A percentile compares a stretch with the other conserved stretches of the same genome.
Evolutionary conservation across 805 yeast genomes (phyloP).

Genomic region (Saccharomycopsis sp.): DNA sequence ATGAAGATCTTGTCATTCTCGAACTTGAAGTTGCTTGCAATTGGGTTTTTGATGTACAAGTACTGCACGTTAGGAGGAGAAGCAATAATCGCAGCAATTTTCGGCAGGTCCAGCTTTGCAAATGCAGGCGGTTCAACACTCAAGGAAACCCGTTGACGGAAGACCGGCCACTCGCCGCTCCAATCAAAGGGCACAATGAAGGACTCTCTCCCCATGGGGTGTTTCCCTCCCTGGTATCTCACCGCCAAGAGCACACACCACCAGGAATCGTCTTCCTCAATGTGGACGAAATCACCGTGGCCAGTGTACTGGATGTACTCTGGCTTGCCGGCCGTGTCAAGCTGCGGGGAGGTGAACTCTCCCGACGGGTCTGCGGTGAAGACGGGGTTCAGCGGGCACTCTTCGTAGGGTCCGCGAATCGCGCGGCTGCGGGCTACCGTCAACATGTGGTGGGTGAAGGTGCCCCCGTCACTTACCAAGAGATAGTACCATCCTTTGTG

Average conservation of each 20-base stretch:
- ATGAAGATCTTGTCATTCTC: slow-evolving; percentile 2
- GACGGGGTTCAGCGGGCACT: slow-evolving; percentile 8
- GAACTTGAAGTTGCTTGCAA: slow-evolving; percentile 5
- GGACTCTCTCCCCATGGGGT: slow-evolving; percentile 18
- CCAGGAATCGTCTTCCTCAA: slow-evolving; percentile 3
- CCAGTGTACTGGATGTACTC: slow-evolving; percentile 13
- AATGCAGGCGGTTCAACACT: slow-evolving; percentile 1
- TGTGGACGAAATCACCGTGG: slow-evolving; percentile 13
- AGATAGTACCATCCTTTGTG: slow-evolving; percentile 12
- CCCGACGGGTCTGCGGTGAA: slow-evolving; percentile 17
- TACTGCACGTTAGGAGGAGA: too few species aligned
- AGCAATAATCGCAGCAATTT: too few species aligned
- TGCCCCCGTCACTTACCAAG: slow-evolving; percentile 14
- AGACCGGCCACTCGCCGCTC: slow-evolving; percentile 15
- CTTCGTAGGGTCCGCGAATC: slow-evolving; percentile 11
- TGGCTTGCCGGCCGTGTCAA: not conserved
- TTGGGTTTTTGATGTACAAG: slow-evolving; percentile 13
- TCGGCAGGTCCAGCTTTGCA: too few species aligned
- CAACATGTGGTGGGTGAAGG: slow-evolving; percentile 17
- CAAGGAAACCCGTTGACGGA: not conserved
- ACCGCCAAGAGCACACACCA: slow-evolving; percentile 11
- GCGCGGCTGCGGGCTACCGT: slow-evolving; percentile 8
- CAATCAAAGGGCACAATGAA: slow-evolving; percentile 12
- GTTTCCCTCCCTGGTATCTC: slow-evolving; percentile 1
- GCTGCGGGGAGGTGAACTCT: slow-evolving; percentile 3